Evolutionary conservation across 306 rosid genomes (phyloP), one percentile per base, ranked within the genome.

Genomic region (Begonia loranthoides): DNA sequence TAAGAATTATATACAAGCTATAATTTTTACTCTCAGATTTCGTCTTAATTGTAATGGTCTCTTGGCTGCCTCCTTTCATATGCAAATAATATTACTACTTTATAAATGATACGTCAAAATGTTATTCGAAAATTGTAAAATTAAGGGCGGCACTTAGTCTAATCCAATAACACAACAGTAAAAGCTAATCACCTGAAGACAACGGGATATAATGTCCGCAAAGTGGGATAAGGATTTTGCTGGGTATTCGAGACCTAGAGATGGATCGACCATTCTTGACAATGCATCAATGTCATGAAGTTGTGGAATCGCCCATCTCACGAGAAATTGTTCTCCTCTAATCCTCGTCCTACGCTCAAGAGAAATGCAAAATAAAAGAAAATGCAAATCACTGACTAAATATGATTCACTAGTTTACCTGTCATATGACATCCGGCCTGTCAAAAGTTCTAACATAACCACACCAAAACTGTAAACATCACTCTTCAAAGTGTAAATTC

Each of bases 261-360:
- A 75, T 71, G 99, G 88, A 75, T 92, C 99, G 5, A 92, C 96
- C 99, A 92, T 92, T 38, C 79, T 78, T 33, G 96, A 78, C 59
- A 92, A 71, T 53, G 99, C 99, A 65, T 69, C 99, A 14, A 92
- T 92, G 76, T 92, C 99, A 61, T 92, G 99, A 57, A 92, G 96
- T 73, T 78, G 87, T 9, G 96, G 80, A 41, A 79, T 72, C 45
- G 99, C 99, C 99, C 99, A 92, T 73, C 99, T 76, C 19, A 70
- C 96, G 55, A 92, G 69, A 73, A 71, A 78, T 50, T 92, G 99
- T 69, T 92, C 99, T 14, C 87, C 94, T 17, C 96, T 81, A 45
- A n/a, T 56, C 39, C 87, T 77, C 5, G 69, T 52, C 60, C 99
- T 92, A 65, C 50, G 11, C 50, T 55, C 57, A 48, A 47, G 3